These are phyloP conservation scores for Agaricus blazei DNA, from an alignment of 768 basidiomycete genomes.

Conservation along the genomic window DNA sequence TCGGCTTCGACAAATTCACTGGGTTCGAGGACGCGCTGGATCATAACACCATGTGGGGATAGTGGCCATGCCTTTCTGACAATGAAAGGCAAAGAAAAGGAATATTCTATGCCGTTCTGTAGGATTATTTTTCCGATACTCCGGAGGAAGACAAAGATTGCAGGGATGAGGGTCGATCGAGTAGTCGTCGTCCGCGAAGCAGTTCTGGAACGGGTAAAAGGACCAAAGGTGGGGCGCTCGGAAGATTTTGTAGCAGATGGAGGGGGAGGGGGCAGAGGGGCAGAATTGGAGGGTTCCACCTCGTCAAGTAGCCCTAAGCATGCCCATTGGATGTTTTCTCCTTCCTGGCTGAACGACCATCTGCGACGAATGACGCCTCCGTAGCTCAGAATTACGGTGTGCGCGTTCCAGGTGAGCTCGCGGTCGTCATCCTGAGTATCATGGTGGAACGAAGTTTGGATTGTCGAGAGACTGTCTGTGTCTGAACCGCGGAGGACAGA, in stretches of 20 bases:
- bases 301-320: slow-evolving; percentile 74
- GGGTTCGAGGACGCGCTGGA: slow-evolving; percentile 68
- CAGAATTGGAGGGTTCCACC: slow-evolving; percentile 25
- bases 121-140: slow-evolving; percentile 70
- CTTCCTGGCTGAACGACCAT: slow-evolving; percentile 72
- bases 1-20: slow-evolving; percentile 64
- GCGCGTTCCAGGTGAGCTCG: slow-evolving; percentile 67
- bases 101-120: slow-evolving; percentile 67
- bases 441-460: slow-evolving; percentile 37
- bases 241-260: slow-evolving; percentile 6
- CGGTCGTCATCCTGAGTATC: slow-evolving; percentile 40
- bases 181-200: slow-evolving; percentile 32
- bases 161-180: slow-evolving; percentile 38
- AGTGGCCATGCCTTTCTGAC: slow-evolving; percentile 77
- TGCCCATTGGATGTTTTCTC: slow-evolving; percentile 71
- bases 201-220: slow-evolving; percentile 41
- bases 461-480: slow-evolving; percentile 32
- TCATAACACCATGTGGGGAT: slow-evolving; percentile 72
- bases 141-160: slow-evolving; percentile 74
- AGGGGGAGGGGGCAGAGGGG: slow-evolving; percentile 17
- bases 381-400: slow-evolving; percentile 55
- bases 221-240: slow-evolving; percentile 46
- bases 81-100: slow-evolving; percentile 76
- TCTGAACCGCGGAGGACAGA: slow-evolving; percentile 54
- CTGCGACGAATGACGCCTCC: slow-evolving; percentile 67